A percentile compares a stretch with the other conserved stretches of the same genome.
phyloP scores from a whole-genome alignment of 805 yeast genomes.

The Yarrowia keelungensis region DNA sequence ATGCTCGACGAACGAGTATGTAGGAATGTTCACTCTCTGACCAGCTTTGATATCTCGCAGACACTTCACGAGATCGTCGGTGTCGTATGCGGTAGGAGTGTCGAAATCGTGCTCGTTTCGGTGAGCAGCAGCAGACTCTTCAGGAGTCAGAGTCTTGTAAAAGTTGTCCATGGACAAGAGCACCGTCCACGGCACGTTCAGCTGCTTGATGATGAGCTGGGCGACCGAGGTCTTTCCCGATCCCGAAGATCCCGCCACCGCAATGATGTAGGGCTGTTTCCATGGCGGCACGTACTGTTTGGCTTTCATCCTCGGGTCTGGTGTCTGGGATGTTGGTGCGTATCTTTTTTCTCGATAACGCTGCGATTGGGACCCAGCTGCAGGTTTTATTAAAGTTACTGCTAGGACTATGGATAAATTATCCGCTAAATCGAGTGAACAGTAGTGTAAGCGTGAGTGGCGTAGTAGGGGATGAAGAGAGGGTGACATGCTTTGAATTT shows the following conservation, averaged over 20 bases:
- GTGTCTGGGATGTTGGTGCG: constrained; percentile 3
- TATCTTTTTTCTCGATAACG: constrained; percentile 25
- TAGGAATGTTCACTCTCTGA: constrained; percentile 66
- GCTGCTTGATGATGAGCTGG: constrained; percentile 73
- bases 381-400: constrained; percentile 11
- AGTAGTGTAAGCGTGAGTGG: no score
- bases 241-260: constrained; percentile 86
- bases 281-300: constrained; percentile 75
- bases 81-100: constrained; percentile 81
- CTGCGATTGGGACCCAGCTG: constrained; percentile 12
- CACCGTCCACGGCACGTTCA: constrained; percentile 88
- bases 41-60: constrained; percentile 76
- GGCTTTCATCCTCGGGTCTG: constrained; percentile 7
- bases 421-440: no score
- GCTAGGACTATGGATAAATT: neutral
- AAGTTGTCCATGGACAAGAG: constrained; percentile 89
- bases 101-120: constrained; percentile 82
- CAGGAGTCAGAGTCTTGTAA: constrained; percentile 74
- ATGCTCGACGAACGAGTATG: constrained; percentile 71
- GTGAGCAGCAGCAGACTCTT: constrained; percentile 69
- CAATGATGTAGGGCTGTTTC: constrained; percentile 84
- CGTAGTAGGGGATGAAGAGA: no score
- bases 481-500: no score
- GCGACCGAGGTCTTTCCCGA: constrained; percentile 96
- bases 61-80: constrained; percentile 71